Percentiles rank a stretch among this genome's conserved stretches.
Evolutionary conservation across 2,329 filamentous ascomycete species (phyloP).

Genomic region (Massarina eburnea): DNA sequence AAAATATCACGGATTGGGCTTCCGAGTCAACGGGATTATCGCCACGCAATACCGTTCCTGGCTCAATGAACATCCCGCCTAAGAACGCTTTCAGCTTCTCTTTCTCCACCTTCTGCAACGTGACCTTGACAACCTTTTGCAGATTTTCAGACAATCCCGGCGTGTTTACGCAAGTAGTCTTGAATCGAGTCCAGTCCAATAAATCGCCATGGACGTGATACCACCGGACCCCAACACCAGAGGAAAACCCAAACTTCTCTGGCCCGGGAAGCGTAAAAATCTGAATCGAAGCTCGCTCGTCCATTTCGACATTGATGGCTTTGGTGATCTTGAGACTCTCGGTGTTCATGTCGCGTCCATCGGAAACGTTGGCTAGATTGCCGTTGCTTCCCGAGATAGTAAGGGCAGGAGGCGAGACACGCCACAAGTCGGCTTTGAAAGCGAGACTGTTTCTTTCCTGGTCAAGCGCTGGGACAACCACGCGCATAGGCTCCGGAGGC

Average conservation of each 20-base stretch:
- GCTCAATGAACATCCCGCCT: slow-evolving; percentile 36
- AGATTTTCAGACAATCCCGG: slow-evolving; percentile 19
- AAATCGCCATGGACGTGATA: slow-evolving; percentile 23
- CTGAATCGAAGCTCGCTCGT: slow-evolving; percentile 20
- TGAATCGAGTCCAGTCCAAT: slow-evolving; percentile 30
- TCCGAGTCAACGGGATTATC: slow-evolving; percentile 22
- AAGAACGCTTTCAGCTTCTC: slow-evolving; percentile 27
- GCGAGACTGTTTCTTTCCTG: slow-evolving; percentile 26
- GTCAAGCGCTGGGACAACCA: slow-evolving; percentile 14
- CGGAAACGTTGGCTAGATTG: background rate
- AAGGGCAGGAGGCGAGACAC: background rate
- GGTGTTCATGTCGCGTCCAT: slow-evolving; percentile 8
- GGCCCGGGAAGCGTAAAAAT: slow-evolving; percentile 26
- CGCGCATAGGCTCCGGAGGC: slow-evolving; percentile 5
- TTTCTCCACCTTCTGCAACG: slow-evolving; percentile 25
- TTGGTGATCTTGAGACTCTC: slow-evolving; percentile 31
- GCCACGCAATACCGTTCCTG: slow-evolving; percentile 33
- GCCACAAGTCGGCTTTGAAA: slow-evolving; percentile 17
- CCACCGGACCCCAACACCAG: slow-evolving; percentile 24
- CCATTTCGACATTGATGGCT: slow-evolving; percentile 15
- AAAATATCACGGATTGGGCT: slow-evolving; percentile 34
- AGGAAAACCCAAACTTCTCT: slow-evolving; percentile 11
- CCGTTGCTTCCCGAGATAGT: background rate
- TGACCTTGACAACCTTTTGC: slow-evolving; percentile 15
- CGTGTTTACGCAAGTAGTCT: slow-evolving; percentile 23